Percentiles rank a stretch among this genome's conserved stretches.
Conservation (phyloP, 2,329 filamentous ascomycete genomes). For the Dactylonectria estremocensis region DNA sequence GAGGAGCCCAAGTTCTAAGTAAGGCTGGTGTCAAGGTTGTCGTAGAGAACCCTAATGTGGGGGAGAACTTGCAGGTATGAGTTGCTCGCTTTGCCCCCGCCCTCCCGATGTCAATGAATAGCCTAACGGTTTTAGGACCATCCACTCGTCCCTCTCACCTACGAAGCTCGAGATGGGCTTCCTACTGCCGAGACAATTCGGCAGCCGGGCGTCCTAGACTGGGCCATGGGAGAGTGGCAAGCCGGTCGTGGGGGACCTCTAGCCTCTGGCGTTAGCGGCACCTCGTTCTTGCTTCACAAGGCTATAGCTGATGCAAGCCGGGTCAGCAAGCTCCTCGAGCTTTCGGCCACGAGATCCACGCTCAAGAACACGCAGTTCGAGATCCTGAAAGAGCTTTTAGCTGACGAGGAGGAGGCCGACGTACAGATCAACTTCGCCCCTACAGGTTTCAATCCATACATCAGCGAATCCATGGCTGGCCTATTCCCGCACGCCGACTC, state of each 20-base stretch:
- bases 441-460: slow-evolving; percentile 2
- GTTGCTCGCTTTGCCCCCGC: too few relatives aligned
- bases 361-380: slow-evolving; percentile 1
- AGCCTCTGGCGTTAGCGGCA: slow-evolving; percentile 2
- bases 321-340: neutral
- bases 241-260: slow-evolving; percentile 4
- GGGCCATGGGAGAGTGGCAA: slow-evolving; percentile 1
- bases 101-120: too few relatives aligned
- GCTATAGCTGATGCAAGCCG: slow-evolving; percentile 3
- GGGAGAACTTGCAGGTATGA: too few relatives aligned
- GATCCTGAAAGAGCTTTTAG: slow-evolving; percentile 2
- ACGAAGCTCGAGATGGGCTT: too few relatives aligned
- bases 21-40: too few relatives aligned
- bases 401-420: slow-evolving; percentile 1
- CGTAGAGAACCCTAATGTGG: too few relatives aligned
- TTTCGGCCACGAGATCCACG: neutral
- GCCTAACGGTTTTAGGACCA: too few relatives aligned
- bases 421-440: slow-evolving; percentile 7
- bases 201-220: neutral
- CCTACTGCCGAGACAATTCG: slow-evolving; percentile 5
- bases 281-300: neutral
- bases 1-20: too few relatives aligned
- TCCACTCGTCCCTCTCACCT: too few relatives aligned
- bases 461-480: too few relatives aligned
- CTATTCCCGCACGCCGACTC: too few relatives aligned